Evolutionary conservation across 768 basidiomycete genomes (phyloP), one percentile per base, ranked within the genome.

Genomic region (Naganishia randhawae): DNA sequence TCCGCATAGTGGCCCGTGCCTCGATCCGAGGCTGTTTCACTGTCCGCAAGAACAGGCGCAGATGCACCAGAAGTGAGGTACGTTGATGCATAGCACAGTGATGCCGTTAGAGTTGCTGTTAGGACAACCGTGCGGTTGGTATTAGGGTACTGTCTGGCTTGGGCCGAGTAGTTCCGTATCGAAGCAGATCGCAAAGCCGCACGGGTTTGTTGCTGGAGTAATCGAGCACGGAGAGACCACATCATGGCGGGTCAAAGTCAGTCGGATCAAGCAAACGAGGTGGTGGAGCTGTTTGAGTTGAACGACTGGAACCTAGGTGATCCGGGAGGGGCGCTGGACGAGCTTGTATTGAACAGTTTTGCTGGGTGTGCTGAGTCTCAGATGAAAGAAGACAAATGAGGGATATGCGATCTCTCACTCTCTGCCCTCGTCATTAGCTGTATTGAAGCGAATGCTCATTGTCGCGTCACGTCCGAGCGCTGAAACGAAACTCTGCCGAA

Each of bases 81-180:
- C 3, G 57, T 61, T 13, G 57, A 61, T 13, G 57, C 57, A 39
- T 61, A 61, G 57, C 57, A 61, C 10, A 61, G 57, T 10, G 57
- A 39, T 31, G 57, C 57, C 10, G 57, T 61, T 6, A 61, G 39
- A 10, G 57, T 41, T 61, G 57, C 57, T 68, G 68, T 22, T 68
- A 69, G 14, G 65, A 66, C 53, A 63, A 68, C 4, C 25, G 52
- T 35, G 53, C 37, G 16, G 57, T 52, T 17, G 52, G 65, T 35
- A 63, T 54, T 25, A 69, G 33, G 19, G 53, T 29, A 14, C 63
- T 33, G 45, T 63, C 51, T 32, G 22, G 19, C 17, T 48, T 57
- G 37, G 3, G 48, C 31, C 5, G 53, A 31, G 55, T 42, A 42
- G 48, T 48, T 25, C 48, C 53, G 29, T 22, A 41, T 9, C 41